A percentile compares a stretch with the other conserved stretches of the same genome.
Evolutionary conservation across 116 monocot species (phyloP).

Genomic region (Posidonia oceanica): DNA sequence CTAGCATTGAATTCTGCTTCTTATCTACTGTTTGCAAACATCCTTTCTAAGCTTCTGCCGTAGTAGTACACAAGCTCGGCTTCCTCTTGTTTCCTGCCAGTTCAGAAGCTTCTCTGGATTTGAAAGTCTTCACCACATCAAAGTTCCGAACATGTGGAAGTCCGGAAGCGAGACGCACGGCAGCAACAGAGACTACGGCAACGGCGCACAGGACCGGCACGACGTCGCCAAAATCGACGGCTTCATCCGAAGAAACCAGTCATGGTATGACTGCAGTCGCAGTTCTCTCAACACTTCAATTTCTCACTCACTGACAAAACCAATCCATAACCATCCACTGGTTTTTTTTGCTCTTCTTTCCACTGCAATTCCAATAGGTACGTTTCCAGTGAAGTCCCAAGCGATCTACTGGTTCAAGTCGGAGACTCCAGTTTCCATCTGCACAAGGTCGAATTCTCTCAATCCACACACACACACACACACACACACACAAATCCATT

Average conservation of each 20-base stretch:
- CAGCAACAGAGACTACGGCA: conserved; percentile 25
- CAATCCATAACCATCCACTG: neutral
- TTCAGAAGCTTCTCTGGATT: too few species aligned
- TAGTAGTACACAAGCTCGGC: too few species aligned
- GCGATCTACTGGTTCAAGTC: conserved; percentile 73
- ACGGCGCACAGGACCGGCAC: conserved; percentile 15
- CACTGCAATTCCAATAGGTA: conserved; percentile 22
- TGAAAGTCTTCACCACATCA: too few species aligned
- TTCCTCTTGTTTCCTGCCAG: too few species aligned
- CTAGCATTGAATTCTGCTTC: too few species aligned
- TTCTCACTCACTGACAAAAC: neutral
- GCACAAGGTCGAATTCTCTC: conserved; percentile 52
- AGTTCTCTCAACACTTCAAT: neutral
- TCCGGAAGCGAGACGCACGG: conserved; percentile 35
- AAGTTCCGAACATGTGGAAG: conserved; percentile 59
- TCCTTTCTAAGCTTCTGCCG: neutral
- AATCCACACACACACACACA: neutral
- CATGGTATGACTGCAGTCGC: conserved; percentile 33
- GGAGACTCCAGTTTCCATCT: conserved; percentile 60
- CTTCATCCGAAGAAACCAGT: conserved; percentile 60
- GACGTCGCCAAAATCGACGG: conserved; percentile 52
- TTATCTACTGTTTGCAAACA: neutral
- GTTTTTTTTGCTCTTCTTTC: neutral
- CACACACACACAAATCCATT: too few species aligned
- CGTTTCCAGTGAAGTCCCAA: conserved; percentile 74